Percentiles rank a stretch among this genome's conserved stretches.
These are phyloP conservation scores for Suhomyces sp. DNA, from an alignment of 805 yeast genomes.

Conservation along the genomic window DNA sequence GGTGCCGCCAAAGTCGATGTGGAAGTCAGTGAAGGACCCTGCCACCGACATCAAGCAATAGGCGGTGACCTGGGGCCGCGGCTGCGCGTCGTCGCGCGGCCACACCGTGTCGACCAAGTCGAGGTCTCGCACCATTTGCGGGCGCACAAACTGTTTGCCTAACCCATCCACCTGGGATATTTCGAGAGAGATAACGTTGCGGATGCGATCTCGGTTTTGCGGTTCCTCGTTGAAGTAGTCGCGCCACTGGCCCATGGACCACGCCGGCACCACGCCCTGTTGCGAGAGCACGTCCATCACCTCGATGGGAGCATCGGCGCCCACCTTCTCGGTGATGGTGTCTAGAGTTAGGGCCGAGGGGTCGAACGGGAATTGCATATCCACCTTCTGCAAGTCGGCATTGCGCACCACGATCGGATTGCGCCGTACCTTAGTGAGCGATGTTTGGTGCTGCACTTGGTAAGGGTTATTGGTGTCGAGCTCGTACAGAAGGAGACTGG, in stretches of 20 bases:
- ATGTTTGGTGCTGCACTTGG: slow-evolving; percentile 9
- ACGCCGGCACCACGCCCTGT: slow-evolving; percentile 54
- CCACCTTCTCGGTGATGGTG: slow-evolving; percentile 56
- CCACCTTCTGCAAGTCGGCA: slow-evolving; percentile 30
- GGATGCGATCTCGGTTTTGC: slow-evolving; percentile 55
- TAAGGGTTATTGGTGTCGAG: background rate
- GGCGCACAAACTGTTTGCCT: slow-evolving; percentile 53
- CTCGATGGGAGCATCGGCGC: slow-evolving; percentile 61
- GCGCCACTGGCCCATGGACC: slow-evolving; percentile 74
- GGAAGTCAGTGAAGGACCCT: slow-evolving; percentile 84
- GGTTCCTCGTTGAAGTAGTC: slow-evolving; percentile 56
- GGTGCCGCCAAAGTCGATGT: slow-evolving; percentile 89
- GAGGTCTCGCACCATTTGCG: slow-evolving; percentile 57
- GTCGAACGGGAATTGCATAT: slow-evolving; percentile 50
- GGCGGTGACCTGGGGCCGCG: slow-evolving; percentile 61
- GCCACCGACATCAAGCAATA: slow-evolving; percentile 84
- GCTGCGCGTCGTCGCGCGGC: slow-evolving; percentile 30
- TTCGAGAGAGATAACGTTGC: slow-evolving; percentile 82
- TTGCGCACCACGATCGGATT: slow-evolving; percentile 47
- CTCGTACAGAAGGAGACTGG: slow-evolving; percentile 27
- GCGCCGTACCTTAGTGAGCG: slow-evolving; percentile 13
- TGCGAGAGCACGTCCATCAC: slow-evolving; percentile 91
- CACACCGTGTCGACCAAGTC: slow-evolving; percentile 74
- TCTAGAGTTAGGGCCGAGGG: slow-evolving; percentile 47
- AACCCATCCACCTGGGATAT: slow-evolving; percentile 54